phyloP scores from a whole-genome alignment of 257 asterid species.

The Solanum chaucha region DNA sequence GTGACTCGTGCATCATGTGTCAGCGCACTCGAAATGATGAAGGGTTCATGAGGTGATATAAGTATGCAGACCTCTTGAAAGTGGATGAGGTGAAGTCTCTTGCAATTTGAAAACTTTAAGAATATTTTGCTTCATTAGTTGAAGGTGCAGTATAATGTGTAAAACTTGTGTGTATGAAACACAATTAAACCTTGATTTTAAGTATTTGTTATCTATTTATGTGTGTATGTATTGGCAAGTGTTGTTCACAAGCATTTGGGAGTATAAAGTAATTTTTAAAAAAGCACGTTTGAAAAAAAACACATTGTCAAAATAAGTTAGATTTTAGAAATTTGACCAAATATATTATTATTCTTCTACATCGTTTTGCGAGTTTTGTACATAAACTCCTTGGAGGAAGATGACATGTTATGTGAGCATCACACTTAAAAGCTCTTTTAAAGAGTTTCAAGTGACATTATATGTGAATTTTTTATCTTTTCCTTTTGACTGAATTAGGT shows the following conservation, averaged over 20 bases:
- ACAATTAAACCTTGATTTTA: neutral
- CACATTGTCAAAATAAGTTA: too few relatives aligned
- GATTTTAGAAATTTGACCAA: too few relatives aligned
- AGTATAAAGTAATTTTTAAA: too few relatives aligned
- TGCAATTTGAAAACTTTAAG: slow-evolving; percentile 26
- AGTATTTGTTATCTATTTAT: neutral
- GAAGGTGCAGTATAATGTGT: neutral
- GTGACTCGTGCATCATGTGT: slow-evolving; percentile 48
- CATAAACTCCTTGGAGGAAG: too few relatives aligned
- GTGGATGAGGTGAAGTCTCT: slow-evolving; percentile 67
- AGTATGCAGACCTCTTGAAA: slow-evolving; percentile 69
- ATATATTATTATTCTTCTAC: neutral
- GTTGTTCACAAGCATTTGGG: too few relatives aligned
- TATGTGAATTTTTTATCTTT: neutral
- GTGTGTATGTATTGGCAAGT: neutral
- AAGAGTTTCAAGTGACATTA: neutral
- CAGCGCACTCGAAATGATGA: slow-evolving; percentile 55
- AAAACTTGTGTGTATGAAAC: neutral
- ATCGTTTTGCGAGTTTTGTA: too few relatives aligned
- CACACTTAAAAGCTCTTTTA: neutral
- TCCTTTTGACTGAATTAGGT: neutral
- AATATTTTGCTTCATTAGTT: neutral
- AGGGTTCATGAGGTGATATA: slow-evolving; percentile 76
- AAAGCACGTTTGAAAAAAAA: too few relatives aligned
- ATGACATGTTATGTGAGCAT: neutral